These are phyloP conservation scores for Diaporthe capsici DNA, from an alignment of 2,329 filamentous ascomycete genomes.

Conservation along the genomic window DNA sequence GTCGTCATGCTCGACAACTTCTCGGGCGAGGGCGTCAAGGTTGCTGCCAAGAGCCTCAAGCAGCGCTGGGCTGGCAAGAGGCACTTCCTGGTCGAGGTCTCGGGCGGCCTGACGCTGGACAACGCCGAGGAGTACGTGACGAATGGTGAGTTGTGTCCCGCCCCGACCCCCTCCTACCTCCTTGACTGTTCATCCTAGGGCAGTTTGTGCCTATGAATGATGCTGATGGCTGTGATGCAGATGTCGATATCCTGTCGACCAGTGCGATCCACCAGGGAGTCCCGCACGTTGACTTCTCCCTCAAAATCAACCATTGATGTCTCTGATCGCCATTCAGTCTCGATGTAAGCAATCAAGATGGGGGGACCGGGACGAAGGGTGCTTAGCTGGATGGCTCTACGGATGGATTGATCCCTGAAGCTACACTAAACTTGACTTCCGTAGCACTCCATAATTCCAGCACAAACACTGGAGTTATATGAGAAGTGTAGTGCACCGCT, in stretches of 20 bases:
- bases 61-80: conserved; percentile 82
- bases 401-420: neutral
- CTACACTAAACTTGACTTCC: neutral
- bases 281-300: conserved; percentile 92
- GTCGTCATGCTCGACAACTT: conserved; percentile 99
- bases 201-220: neutral
- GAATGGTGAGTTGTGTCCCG: conserved; percentile 66
- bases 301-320: conserved; percentile 79
- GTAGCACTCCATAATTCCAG: too few relatives aligned
- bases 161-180: neutral
- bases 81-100: conserved; percentile 90
- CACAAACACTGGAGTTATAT: neutral
- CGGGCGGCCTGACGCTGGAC: conserved; percentile 86
- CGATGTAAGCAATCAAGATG: neutral
- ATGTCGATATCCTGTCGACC: conserved; percentile 96
- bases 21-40: conserved; percentile 80
- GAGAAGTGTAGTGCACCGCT: too few relatives aligned
- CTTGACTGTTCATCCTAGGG: neutral
- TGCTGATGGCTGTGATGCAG: conserved; percentile 54
- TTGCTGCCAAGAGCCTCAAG: conserved; percentile 82
- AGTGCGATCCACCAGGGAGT: conserved; percentile 98
- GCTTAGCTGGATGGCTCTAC: neutral
- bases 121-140: conserved; percentile 89
- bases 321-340: neutral
- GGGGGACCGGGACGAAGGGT: too few relatives aligned